Base-by-base conservation (phyloP, 2,329 filamentous ascomycete species). In the Aspergillus transmontanensis region DNA sequence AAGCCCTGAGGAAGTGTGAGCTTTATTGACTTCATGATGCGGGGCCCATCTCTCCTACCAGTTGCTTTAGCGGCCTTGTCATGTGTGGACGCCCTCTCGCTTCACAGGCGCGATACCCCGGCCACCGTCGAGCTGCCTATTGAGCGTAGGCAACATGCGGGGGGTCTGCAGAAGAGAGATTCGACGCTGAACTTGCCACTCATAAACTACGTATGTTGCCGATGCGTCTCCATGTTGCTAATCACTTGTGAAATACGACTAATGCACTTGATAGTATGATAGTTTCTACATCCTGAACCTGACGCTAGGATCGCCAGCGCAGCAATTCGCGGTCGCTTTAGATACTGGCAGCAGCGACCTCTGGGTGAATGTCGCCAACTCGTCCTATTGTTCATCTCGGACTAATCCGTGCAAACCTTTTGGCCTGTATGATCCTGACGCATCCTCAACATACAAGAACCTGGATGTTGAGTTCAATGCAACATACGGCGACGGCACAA, bases 381-480 rank as follows among this genome's bases (percentile, higher is more conserved):
- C 91, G 0, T 62, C 71, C 0, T 76, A 91, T 19, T 96, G 92
- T 73, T 71, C 73, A 9, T 71, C 76, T 5, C 70, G 73, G 1
- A 59, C 60, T 21, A 73, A 82, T 16, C 84, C 84, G 1, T 95
- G 92, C 72, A 71, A 77, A 6, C 79, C 78, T 21, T 85, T 87
- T 1, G 92, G 91, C 16, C 87, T 87, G 1, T 96, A 93, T 76
- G 76, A 79, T 50, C 85, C 90, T 46, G 90, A 91, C 73, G 78
- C 82, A 1, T 95, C 92, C 0, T 91, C 89, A 1, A 91, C 91
- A 2, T 94, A 93, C 76, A 74, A 83, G 28, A 90, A 89, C 71
- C 77, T 95, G 57, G 87, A 87, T 69, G 87, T 85, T 73, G 82
- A 86, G 63, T 96, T 96, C 81, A 92, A 93, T 79, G 95, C 95